phyloP scores from a whole-genome alignment of 257 asterid genomes.

The Misopates orontium region DNA sequence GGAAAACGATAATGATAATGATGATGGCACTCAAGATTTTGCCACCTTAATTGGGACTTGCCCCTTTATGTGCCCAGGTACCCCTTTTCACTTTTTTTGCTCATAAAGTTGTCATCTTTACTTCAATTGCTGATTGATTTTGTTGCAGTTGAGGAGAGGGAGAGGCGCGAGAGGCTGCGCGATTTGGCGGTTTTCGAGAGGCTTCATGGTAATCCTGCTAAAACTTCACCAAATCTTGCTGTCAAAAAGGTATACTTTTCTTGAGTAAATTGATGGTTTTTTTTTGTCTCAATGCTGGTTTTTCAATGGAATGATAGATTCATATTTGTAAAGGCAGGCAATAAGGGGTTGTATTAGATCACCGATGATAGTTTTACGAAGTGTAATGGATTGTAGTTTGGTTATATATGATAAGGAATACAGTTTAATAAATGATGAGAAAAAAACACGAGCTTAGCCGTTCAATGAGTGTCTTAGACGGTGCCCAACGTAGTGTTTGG shows the following conservation, averaged over 20 bases:
- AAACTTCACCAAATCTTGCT: constrained; percentile 78
- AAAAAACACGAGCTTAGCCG: no score
- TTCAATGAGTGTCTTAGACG: no score
- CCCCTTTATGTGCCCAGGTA: constrained; percentile 93
- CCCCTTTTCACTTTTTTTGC: not conserved
- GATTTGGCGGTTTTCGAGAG: constrained; percentile 95
- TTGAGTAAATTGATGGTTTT: not conserved
- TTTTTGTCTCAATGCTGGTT: constrained; percentile 12
- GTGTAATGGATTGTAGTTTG: no score
- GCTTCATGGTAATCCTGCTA: constrained; percentile 70
- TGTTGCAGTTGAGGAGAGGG: constrained; percentile 74
- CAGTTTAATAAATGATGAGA: no score
- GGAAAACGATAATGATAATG: constrained; percentile 25
- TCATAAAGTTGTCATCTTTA: not conserved
- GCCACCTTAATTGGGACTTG: constrained; percentile 69
- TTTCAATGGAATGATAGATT: no score
- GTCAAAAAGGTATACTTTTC: constrained; percentile 68
- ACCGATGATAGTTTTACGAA: not conserved
- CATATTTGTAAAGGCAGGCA: no score
- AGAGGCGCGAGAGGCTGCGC: constrained; percentile 78
- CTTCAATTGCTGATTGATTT: constrained; percentile 21
- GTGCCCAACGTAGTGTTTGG: no score
- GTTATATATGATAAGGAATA: no score
- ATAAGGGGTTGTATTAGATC: not conserved
- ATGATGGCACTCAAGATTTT: constrained; percentile 34